Conservation (phyloP, 257 asterid species). For the Fraxinus quadrangulata region DNA sequence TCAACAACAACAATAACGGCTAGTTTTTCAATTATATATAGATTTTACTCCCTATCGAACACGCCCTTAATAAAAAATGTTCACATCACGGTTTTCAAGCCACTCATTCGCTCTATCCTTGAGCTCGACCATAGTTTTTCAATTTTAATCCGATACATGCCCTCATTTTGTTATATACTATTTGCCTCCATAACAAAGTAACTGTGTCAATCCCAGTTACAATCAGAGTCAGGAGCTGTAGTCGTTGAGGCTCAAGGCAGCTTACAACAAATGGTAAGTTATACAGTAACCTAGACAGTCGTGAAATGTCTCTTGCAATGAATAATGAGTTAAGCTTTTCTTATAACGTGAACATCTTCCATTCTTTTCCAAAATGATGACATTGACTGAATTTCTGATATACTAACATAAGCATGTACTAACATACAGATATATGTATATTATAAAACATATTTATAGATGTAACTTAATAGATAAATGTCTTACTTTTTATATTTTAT, state of each 20-base stretch:
- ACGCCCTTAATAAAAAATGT: too few relatives aligned
- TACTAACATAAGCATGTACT: not conserved
- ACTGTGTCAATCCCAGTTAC: slow-evolving; percentile 49
- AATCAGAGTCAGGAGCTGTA: slow-evolving; percentile 63
- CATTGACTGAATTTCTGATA: not conserved
- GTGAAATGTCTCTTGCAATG: not conserved
- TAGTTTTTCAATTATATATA: too few relatives aligned
- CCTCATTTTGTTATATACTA: slow-evolving; percentile 15
- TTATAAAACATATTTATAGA: not conserved
- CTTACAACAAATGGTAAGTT: slow-evolving; percentile 71
- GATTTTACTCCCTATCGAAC: too few relatives aligned
- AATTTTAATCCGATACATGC: not conserved
- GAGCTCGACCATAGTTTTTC: too few relatives aligned
- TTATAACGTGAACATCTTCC: not conserved
- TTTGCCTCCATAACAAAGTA: slow-evolving; percentile 8
- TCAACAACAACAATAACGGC: too few relatives aligned
- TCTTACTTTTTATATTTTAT: slow-evolving; percentile 22
- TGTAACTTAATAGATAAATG: not conserved
- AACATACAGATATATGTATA: not conserved
- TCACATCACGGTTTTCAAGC: too few relatives aligned
- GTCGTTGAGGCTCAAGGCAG: slow-evolving; percentile 56
- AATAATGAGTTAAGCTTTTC: slow-evolving; percentile 16
- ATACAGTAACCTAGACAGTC: slow-evolving; percentile 11
- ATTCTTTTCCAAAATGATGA: not conserved
- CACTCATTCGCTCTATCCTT: too few relatives aligned